A percentile compares a stretch with the other conserved stretches of the same genome.
Evolutionary conservation across 2,329 filamentous ascomycete species (phyloP).

Genomic region (Tricladium varicosporioides): DNA sequence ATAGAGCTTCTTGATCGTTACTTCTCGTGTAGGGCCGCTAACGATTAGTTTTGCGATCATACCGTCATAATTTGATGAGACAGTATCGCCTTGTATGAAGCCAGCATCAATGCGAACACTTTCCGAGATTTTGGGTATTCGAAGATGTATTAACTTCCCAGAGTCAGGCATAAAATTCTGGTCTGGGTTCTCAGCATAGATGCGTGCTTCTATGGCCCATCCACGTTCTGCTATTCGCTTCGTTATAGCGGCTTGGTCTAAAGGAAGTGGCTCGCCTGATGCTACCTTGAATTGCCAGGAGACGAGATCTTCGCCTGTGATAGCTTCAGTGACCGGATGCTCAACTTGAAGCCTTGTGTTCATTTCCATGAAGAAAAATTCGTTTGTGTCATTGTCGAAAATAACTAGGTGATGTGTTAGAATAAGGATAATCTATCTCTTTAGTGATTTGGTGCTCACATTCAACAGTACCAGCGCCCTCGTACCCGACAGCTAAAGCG

Average conservation of each 20-base stretch:
- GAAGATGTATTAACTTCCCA: constrained; percentile 79
- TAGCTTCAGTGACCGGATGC: constrained; percentile 86
- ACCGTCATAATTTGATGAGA: constrained; percentile 93
- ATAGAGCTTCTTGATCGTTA: constrained; percentile 79
- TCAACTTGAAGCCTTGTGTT: constrained; percentile 93
- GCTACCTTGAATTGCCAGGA: constrained; percentile 94
- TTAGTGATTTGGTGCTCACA: constrained; percentile 60
- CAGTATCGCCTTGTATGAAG: constrained; percentile 85
- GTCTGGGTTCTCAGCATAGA: constrained; percentile 94
- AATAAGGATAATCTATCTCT: background rate
- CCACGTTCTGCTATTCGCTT: constrained; percentile 71
- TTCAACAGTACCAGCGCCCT: constrained; percentile 86
- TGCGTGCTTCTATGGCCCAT: constrained; percentile 90
- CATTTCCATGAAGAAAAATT: constrained; percentile 83
- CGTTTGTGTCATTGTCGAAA: constrained; percentile 75
- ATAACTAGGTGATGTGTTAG: constrained; percentile 65
- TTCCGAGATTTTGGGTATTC: constrained; percentile 65
- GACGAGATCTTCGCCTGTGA: constrained; percentile 76
- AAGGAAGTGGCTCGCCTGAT: constrained; percentile 63
- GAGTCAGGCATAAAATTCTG: constrained; percentile 93
- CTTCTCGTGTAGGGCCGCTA: constrained; percentile 71
- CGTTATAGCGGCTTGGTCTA: constrained; percentile 65
- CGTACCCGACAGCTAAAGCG: constrained; percentile 76
- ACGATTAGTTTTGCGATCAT: constrained; percentile 99
- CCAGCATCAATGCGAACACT: constrained; percentile 91